A percentile compares a stretch with the other conserved stretches of the same genome.
Conservation (phyloP, 2,329 filamentous ascomycete species). For the Colletotrichum sp. region DNA sequence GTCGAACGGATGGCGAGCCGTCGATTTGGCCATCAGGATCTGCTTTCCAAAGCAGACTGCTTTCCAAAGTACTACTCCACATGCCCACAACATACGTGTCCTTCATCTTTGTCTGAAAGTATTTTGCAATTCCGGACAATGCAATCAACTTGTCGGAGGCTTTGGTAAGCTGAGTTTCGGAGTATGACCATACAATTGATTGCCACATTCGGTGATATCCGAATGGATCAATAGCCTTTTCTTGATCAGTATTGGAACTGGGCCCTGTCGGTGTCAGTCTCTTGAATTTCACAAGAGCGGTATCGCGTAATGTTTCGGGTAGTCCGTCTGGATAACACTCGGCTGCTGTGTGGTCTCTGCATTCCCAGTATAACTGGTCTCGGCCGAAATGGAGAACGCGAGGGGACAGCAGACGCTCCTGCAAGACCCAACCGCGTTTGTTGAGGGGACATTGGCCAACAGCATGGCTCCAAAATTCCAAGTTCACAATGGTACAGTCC, state of each 20-base stretch:
- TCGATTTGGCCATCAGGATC: background rate
- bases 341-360: background rate
- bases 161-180: background rate
- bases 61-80: background rate
- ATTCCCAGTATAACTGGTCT: constrained; percentile 1
- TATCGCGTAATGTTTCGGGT: background rate
- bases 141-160: background rate
- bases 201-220: background rate
- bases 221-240: background rate
- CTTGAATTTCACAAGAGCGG: background rate
- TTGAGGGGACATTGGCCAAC: background rate
- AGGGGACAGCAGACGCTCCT: background rate
- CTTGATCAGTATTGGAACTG: background rate
- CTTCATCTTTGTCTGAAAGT: background rate
- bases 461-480: background rate
- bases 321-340: background rate
- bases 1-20: background rate
- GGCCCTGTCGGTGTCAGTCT: background rate
- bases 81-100: background rate
- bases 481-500: background rate
- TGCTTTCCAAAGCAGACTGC: background rate
- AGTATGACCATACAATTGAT: background rate
- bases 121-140: background rate
- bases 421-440: constrained; percentile 2
- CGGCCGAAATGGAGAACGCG: background rate